Evolutionary conservation across 192 early-diverging fungal genomes (phyloP).

Genomic region (Umbelopsis ramanniana): DNA sequence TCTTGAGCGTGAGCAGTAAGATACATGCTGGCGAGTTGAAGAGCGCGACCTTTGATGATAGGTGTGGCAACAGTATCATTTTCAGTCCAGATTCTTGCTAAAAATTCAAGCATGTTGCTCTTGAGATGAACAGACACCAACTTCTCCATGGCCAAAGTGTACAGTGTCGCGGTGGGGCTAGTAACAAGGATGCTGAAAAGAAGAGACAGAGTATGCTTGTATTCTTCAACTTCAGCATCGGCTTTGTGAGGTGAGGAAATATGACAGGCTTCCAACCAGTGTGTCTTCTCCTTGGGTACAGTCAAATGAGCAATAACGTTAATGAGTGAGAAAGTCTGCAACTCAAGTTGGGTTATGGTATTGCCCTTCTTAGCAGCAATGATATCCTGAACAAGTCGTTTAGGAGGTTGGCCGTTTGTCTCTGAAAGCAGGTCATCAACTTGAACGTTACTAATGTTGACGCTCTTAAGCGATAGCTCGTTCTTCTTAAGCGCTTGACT

Average conservation of each 20-base stretch:
- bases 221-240: constrained; percentile 13
- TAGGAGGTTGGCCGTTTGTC: constrained; percentile 30
- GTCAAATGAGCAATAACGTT: constrained; percentile 34
- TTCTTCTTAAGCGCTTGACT: not conserved
- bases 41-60: constrained; percentile 50
- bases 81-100: constrained; percentile 47
- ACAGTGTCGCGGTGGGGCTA: constrained; percentile 38
- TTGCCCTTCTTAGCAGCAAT: constrained; percentile 31
- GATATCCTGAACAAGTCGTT: constrained; percentile 35
- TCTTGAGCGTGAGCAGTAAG: constrained; percentile 23
- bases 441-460: not conserved
- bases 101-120: constrained; percentile 45
- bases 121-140: constrained; percentile 45
- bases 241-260: not conserved
- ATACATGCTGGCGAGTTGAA: constrained; percentile 62
- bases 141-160: constrained; percentile 43
- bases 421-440: constrained; percentile 19
- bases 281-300: not conserved
- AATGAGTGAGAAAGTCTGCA: constrained; percentile 39
- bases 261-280: constrained; percentile 4
- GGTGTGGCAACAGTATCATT: constrained; percentile 20
- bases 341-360: constrained; percentile 35
- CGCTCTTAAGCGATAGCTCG: not conserved
- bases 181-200: constrained; percentile 47
- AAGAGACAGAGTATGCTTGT: constrained; percentile 10